These are phyloP conservation scores for Lecanicillium sp. DNA, from an alignment of 2,329 filamentous ascomycete genomes.

Conservation along the genomic window DNA sequence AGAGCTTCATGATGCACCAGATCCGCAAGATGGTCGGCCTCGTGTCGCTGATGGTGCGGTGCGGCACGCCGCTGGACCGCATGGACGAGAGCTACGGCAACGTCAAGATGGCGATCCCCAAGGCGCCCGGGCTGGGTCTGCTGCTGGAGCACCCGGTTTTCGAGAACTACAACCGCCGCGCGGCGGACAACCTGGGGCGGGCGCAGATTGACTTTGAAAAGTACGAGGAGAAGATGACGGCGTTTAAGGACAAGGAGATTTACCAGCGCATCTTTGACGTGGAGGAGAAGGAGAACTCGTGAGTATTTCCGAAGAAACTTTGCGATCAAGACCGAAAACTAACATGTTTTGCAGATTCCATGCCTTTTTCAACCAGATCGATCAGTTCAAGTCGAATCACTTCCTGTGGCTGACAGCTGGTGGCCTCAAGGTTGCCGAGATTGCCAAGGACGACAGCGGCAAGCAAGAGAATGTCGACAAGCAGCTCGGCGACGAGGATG, in stretches of 20 bases:
- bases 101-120: slow-evolving; percentile 79
- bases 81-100: slow-evolving; percentile 69
- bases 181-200: slow-evolving; percentile 55
- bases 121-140: slow-evolving; percentile 83
- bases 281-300: slow-evolving; percentile 83
- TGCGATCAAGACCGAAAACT: not conserved
- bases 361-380: slow-evolving; percentile 72
- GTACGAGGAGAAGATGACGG: slow-evolving; percentile 70
- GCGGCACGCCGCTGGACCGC: slow-evolving; percentile 65
- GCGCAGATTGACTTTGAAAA: slow-evolving; percentile 72
- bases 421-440: slow-evolving; percentile 56
- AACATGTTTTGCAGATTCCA: slow-evolving; percentile 52
- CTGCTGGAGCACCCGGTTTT: slow-evolving; percentile 90
- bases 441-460: slow-evolving; percentile 28
- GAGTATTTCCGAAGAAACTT: slow-evolving; percentile 36
- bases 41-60: slow-evolving; percentile 77
- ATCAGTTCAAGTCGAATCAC: slow-evolving; percentile 64
- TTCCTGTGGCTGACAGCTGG: slow-evolving; percentile 71
- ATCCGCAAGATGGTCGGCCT: slow-evolving; percentile 99
- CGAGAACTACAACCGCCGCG: slow-evolving; percentile 75
- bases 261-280: slow-evolving; percentile 88
- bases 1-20: slow-evolving; percentile 99
- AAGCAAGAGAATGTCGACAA: slow-evolving; percentile 39
- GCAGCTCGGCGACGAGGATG: slow-evolving; percentile 48
- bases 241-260: slow-evolving; percentile 88